Percentiles rank a stretch among this genome's conserved stretches.
Evolutionary conservation across 169 alveolate species (phyloP).

Genomic region (Amoebophrya sp.): DNA sequence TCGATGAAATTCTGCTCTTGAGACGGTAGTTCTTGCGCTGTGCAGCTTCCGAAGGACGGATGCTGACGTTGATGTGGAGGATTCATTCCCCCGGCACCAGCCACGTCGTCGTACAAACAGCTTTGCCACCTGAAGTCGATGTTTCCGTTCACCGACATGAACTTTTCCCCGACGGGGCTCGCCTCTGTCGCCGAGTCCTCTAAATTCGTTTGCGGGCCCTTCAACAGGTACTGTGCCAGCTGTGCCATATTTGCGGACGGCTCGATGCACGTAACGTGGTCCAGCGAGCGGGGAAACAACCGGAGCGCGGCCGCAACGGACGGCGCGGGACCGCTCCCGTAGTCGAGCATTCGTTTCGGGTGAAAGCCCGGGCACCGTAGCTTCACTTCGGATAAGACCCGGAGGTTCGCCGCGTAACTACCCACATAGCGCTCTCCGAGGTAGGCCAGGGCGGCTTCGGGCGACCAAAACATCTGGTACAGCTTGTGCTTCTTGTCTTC

Average conservation of each 20-base stretch:
- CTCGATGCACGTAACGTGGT: conserved; percentile 32
- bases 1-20: no score
- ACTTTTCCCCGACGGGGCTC: neutral
- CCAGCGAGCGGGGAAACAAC: neutral
- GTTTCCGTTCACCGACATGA: no score
- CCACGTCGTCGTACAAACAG: neutral
- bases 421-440: conserved; percentile 18
- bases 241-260: conserved; percentile 35
- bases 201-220: neutral
- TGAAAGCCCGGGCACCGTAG: conserved; percentile 40
- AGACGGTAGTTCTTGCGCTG: no score
- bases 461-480: conserved; percentile 50
- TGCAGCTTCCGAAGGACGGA: neutral
- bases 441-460: conserved; percentile 45
- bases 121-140: no score
- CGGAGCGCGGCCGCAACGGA: conserved; percentile 34
- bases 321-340: conserved; percentile 46
- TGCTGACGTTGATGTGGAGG: no score
- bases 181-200: neutral
- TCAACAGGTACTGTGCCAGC: conserved; percentile 30
- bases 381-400: neutral
- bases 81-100: no score
- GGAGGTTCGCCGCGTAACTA: neutral
- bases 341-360: conserved; percentile 42
- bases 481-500: conserved; percentile 38